These are phyloP conservation scores for Fimicolochytrium jonesii DNA, from an alignment of 192 early-diverging fungal species.

Conservation along the genomic window DNA sequence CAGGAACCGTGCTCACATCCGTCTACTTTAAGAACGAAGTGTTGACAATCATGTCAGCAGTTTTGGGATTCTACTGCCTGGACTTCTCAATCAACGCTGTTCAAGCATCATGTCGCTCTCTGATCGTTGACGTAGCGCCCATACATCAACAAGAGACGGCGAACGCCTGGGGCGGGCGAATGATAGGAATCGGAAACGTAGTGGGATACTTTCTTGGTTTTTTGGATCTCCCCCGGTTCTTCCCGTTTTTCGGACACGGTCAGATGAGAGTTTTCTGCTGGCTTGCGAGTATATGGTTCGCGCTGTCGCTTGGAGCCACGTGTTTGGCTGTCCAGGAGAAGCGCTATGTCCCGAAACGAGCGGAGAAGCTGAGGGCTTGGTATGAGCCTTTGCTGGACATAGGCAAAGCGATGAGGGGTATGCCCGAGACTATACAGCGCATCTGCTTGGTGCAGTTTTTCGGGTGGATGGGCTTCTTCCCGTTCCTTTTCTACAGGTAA, in stretches of 20 bases:
- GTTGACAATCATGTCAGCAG: constrained; percentile 64
- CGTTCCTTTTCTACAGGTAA: constrained; percentile 90
- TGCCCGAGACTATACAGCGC: constrained; percentile 69
- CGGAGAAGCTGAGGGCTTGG: constrained; percentile 14
- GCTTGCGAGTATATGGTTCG: constrained; percentile 64
- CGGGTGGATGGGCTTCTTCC: constrained; percentile 96
- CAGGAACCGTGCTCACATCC: no score
- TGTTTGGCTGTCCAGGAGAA: constrained; percentile 52
- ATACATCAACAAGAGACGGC: constrained; percentile 73
- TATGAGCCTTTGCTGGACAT: constrained; percentile 39
- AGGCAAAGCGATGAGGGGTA: constrained; percentile 40
- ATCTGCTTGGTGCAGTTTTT: constrained; percentile 90
- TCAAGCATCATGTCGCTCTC: constrained; percentile 74
- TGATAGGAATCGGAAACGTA: constrained; percentile 79
- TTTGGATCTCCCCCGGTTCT: constrained; percentile 63
- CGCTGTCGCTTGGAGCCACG: constrained; percentile 52
- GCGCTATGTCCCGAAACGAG: constrained; percentile 10
- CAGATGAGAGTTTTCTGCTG: constrained; percentile 81
- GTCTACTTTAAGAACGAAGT: constrained; percentile 16
- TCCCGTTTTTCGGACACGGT: constrained; percentile 65
- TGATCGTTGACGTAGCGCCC: constrained; percentile 82
- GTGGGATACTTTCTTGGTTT: constrained; percentile 83
- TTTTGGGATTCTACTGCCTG: constrained; percentile 79
- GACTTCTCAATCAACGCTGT: constrained; percentile 93
- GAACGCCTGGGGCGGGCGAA: constrained; percentile 81